Evolutionary conservation across 23 red algal genomes (phyloP).

Genomic region (Chondrus crispus): DNA sequence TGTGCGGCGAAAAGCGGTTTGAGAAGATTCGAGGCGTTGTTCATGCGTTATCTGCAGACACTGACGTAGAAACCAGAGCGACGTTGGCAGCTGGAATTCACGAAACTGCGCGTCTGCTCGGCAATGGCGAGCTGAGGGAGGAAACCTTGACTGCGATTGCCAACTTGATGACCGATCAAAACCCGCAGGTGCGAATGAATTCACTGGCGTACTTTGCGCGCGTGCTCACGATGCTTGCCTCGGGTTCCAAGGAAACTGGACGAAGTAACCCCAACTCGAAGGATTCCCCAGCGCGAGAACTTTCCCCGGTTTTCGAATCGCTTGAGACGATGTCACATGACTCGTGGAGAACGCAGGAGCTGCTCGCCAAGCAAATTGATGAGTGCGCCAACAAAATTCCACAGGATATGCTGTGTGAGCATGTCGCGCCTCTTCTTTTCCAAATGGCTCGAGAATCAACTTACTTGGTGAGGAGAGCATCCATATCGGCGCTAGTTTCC

Average conservation of each 20-base stretch:
- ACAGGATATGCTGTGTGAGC: constrained; percentile 84
- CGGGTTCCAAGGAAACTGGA: constrained; percentile 10
- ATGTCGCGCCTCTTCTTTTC: constrained; percentile 82
- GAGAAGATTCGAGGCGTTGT: constrained; percentile 77
- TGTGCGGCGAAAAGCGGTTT: constrained; percentile 40
- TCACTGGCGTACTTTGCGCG: constrained; percentile 73
- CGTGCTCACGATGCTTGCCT: constrained; percentile 56
- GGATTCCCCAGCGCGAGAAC: constrained; percentile 54
- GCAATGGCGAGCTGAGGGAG: constrained; percentile 52
- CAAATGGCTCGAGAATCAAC: constrained; percentile 81
- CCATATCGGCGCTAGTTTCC: constrained; percentile 66
- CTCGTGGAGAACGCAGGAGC: constrained; percentile 82
- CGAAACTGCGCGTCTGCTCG: constrained; percentile 65
- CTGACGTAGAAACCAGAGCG: constrained; percentile 78
- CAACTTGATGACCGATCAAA: constrained; percentile 83
- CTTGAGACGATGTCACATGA: constrained; percentile 84
- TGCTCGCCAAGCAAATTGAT: constrained; percentile 76
- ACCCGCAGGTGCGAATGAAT: constrained; percentile 86
- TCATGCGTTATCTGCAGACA: constrained; percentile 72
- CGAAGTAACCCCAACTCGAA: constrained; percentile 12
- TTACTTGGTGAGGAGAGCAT: constrained; percentile 73
- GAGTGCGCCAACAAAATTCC: constrained; percentile 59
- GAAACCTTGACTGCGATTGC: constrained; percentile 65
- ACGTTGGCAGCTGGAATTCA: constrained; percentile 82
- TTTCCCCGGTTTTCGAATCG: constrained; percentile 62